These are phyloP conservation scores for Termitomyces sp. DNA, from an alignment of 768 basidiomycete genomes.

Conservation along the genomic window DNA sequence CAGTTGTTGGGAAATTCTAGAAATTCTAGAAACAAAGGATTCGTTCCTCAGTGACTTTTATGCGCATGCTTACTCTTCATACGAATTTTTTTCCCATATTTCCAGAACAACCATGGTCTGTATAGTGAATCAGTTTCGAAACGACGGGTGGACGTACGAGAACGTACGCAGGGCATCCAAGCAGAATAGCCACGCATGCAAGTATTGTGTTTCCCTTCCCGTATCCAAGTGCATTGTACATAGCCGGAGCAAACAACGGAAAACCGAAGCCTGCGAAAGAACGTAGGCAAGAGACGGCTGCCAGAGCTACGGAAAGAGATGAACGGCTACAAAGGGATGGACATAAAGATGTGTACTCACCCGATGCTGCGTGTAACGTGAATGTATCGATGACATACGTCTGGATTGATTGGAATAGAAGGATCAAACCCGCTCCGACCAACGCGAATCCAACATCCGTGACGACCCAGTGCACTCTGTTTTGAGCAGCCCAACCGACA, in stretches of 20 bases:
- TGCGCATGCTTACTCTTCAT: slow-evolving; percentile 38
- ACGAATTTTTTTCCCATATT: slow-evolving; percentile 37
- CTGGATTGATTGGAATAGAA: slow-evolving; percentile 57
- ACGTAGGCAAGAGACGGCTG: slow-evolving; percentile 57
- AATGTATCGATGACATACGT: slow-evolving; percentile 67
- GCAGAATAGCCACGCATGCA: slow-evolving; percentile 46
- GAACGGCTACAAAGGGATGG: not conserved
- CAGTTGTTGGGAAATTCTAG: not conserved
- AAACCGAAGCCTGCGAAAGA: slow-evolving; percentile 69
- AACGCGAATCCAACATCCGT: slow-evolving; percentile 58
- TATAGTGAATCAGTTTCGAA: not conserved
- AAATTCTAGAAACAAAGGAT: not conserved
- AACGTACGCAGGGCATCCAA: slow-evolving; percentile 57
- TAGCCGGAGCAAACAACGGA: slow-evolving; percentile 69
- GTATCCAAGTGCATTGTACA: slow-evolving; percentile 61
- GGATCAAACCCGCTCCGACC: slow-evolving; percentile 51
- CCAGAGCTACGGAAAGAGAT: slow-evolving; percentile 39
- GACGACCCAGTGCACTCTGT: slow-evolving; percentile 59
- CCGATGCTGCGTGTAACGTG: slow-evolving; percentile 62
- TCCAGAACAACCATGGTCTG: slow-evolving; percentile 29
- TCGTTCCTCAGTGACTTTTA: slow-evolving; percentile 5
- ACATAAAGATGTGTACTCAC: slow-evolving; percentile 20
- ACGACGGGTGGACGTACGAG: not conserved
- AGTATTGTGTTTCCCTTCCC: slow-evolving; percentile 67
- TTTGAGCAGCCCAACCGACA: slow-evolving; percentile 63